Evolutionary conservation across 2,329 filamentous ascomycete species (phyloP).

Genomic region (Talaromyces amestolkiae): DNA sequence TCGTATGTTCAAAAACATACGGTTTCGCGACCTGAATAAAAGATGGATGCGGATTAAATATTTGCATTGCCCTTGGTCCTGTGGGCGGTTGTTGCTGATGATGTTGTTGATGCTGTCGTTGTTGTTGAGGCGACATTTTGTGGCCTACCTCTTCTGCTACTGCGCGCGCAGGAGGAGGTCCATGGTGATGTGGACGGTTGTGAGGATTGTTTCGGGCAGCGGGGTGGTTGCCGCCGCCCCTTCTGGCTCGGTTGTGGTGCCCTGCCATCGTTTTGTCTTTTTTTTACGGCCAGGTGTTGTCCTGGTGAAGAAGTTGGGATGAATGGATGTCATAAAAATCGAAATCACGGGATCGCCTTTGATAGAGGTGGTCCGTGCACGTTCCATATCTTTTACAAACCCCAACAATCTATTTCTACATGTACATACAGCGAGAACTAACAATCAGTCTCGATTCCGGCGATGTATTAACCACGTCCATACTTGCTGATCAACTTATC

Average conservation of each 20-base stretch:
- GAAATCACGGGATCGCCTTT: constrained; percentile 1
- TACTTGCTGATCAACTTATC: constrained; percentile 70
- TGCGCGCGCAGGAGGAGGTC: constrained; percentile 7
- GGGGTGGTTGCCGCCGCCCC: constrained; percentile 7
- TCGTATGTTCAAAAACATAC: constrained; percentile 77
- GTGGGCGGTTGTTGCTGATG: constrained; percentile 12
- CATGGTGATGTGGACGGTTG: constrained; percentile 8
- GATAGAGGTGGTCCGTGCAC: background rate
- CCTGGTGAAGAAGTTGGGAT: background rate
- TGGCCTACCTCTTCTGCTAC: constrained; percentile 6
- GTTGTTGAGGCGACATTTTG: constrained; percentile 10
- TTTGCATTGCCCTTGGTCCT: constrained; percentile 17
- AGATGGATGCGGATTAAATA: constrained; percentile 56
- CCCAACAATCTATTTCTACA: background rate
- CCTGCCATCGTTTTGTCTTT: constrained; percentile 13
- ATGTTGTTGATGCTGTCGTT: background rate
- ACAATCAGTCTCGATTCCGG: background rate
- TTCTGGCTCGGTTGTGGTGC: constrained; percentile 15
- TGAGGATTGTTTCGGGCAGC: constrained; percentile 15
- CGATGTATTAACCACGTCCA: constrained; percentile 32
- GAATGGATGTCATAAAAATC: background rate
- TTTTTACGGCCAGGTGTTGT: background rate
- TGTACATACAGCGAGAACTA: background rate
- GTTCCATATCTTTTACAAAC: too few relatives aligned
- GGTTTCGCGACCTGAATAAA: constrained; percentile 66